These are phyloP conservation scores for Aegilops umbellulata DNA, from an alignment of 176 grass and related monocot genomes.

Conservation along the genomic window DNA sequence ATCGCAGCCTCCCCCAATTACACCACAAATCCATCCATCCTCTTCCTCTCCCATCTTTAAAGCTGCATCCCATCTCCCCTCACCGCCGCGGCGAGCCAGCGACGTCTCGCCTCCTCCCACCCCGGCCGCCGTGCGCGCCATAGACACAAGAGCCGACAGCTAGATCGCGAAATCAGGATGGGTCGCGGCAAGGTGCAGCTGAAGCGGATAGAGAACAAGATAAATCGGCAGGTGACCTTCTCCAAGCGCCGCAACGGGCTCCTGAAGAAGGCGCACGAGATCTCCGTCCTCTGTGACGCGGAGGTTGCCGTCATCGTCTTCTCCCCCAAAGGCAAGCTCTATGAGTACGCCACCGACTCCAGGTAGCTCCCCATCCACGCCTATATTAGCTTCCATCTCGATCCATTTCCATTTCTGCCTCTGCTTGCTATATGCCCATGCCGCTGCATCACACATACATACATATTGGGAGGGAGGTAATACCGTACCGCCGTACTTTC, in stretches of 20 bases:
- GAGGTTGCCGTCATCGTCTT: constrained; percentile 78
- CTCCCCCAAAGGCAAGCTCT: constrained; percentile 81
- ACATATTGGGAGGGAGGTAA: too few species aligned
- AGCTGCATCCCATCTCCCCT: background rate
- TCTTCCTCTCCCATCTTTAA: background rate
- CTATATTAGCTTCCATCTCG: background rate
- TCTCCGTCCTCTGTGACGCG: constrained; percentile 76
- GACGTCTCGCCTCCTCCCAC: background rate
- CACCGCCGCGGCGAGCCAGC: background rate
- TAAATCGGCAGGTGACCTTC: constrained; percentile 80
- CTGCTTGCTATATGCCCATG: background rate
- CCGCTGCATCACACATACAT: background rate
- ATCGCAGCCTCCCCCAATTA: background rate
- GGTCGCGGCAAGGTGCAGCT: constrained; percentile 80
- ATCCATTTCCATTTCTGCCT: background rate
- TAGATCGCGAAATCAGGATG: constrained; percentile 29
- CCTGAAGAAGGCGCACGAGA: constrained; percentile 90
- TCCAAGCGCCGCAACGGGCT: constrained; percentile 71
- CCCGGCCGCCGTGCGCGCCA: background rate
- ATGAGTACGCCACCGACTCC: constrained; percentile 61
- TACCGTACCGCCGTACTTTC: background rate
- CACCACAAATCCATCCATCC: background rate
- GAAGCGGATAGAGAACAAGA: constrained; percentile 94
- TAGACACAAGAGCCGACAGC: background rate
- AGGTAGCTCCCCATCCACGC: background rate